Evolutionary conservation across 192 early-diverging fungal genomes (phyloP).

Genomic region (Coemansia sp.): DNA sequence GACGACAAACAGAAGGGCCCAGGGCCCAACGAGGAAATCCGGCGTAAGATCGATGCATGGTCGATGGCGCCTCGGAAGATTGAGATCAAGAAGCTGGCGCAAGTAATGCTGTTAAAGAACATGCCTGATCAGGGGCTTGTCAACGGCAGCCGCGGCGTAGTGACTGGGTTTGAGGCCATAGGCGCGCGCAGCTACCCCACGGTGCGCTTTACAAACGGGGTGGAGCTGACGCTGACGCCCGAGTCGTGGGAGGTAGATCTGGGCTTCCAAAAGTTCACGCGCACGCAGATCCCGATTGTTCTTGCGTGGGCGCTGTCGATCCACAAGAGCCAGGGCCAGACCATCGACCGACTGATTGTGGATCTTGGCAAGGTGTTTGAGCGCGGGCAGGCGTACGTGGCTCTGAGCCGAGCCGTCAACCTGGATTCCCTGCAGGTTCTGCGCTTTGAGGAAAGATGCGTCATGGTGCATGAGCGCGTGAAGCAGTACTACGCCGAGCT

Average conservation of each 20-base stretch:
- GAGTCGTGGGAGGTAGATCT: slow-evolving; percentile 63
- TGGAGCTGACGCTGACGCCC: slow-evolving; percentile 57
- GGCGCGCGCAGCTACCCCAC: slow-evolving; percentile 48
- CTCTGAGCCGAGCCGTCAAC: slow-evolving; percentile 73
- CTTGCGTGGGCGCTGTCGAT: slow-evolving; percentile 87
- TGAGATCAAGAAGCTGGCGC: slow-evolving; percentile 73
- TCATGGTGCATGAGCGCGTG: slow-evolving; percentile 76
- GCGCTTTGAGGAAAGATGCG: slow-evolving; percentile 63
- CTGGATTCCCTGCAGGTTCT: slow-evolving; percentile 73
- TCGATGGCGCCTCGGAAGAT: slow-evolving; percentile 58
- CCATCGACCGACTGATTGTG: slow-evolving; percentile 73
- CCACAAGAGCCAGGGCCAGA: slow-evolving; percentile 89
- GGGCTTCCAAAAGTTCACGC: slow-evolving; percentile 27
- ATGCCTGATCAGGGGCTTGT: slow-evolving; percentile 65
- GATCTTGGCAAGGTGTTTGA: slow-evolving; percentile 81
- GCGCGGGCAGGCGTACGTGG: slow-evolving; percentile 85
- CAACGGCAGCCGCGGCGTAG: slow-evolving; percentile 79
- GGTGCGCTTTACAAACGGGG: slow-evolving; percentile 47
- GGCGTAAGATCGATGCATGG: slow-evolving; percentile 32
- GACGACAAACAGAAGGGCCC: background rate
- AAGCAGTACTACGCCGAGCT: slow-evolving; percentile 65
- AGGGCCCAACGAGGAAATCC: slow-evolving; percentile 18
- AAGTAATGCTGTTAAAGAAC: slow-evolving; percentile 89
- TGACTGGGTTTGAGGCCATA: slow-evolving; percentile 40
- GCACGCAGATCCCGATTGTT: slow-evolving; percentile 72